Base-by-base conservation (phyloP, 2,329 filamentous ascomycete genomes). In the Colletotrichum tamarilloi region DNA sequence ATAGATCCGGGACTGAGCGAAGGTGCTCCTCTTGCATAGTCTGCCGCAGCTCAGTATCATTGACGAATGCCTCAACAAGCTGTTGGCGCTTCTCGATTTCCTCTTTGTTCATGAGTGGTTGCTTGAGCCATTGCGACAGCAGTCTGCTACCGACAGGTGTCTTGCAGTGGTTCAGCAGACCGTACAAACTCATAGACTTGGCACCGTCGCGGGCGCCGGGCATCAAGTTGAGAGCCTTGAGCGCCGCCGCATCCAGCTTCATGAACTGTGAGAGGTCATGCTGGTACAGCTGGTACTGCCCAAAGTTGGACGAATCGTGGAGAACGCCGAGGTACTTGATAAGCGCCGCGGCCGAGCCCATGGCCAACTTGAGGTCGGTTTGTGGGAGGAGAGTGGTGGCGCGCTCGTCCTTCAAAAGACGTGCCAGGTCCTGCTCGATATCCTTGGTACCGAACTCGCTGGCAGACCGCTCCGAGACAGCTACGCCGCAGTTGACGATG, bases 121-220 rank as follows among this genome's bases (percentile, higher is more conserved):
- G 97, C 84, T 99, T 99, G 66, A 99, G 87, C 97, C 97, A 99
- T 80, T 99, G 97, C 1, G 96, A 93, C 35, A 99, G 86, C 71
- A 99, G 83, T 60, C 97, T 90, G 78, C 95, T 97, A 16, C 97
- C 97, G 1, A 97, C 92, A 0, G 97, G 94, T 1, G 97, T 99
- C 82, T 98, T 98, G 91, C 97, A 99, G 82, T 98, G 95, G 78
- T 99, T 98, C 55, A 99, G 87, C 22, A 99, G 86, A 0, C 97
- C 97, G 78, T 94, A 99, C 65, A 99, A 82, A 80, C 95, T 98
- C 97, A 99, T 99, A 1, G 91, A 97, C 85, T 98, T 98, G n/a
- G 95, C 90, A 2, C 97, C 97, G 79, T 99, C 97, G 76, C 95
- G 92, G 0, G 94, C 94, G 5, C 97, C 96, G 5, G 97, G 97